Base-by-base conservation (phyloP, 2,329 filamentous ascomycete species). In the Diaporthe nobilis region DNA sequence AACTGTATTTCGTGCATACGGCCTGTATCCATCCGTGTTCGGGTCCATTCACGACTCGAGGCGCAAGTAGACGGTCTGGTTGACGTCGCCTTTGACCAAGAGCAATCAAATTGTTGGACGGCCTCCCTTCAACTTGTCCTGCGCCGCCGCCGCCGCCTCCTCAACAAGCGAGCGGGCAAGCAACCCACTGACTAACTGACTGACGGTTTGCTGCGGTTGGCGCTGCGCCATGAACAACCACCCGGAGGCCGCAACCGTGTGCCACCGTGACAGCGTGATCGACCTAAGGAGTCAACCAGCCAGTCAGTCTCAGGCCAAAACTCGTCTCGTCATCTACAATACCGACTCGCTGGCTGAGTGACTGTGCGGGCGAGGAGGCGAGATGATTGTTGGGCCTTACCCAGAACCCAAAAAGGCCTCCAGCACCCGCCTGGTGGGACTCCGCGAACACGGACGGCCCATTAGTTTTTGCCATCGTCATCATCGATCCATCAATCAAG, bases 201-300 rank as follows among this genome's bases (percentile, higher is more conserved):
- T 9, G 65, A 53, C 49, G 49, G 22, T 25, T 34, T 39, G 49
- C 65, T 70, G 49, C 49, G 65, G 65, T 55, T 55, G 65, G 65
- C 37, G 65, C 65, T 70, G 65, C 65, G 65, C 65, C 65, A 55
- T 70, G 25, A 37, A 42, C 20, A 39, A 68, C 31, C 47, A 68
- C 22, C n/a, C 34, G 65, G 65, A 68, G 65, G 65, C 65, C 65
- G 47, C 65, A 68, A 53, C 15, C 47, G 34, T 70, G 17, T 70
- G n/a, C 34, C 47, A 68, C 63, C 63, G 20, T 67, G 61, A 67
- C 47, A 68, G 47, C 63, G 20, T 67, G 61, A 67, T 49, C 63
- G 44, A 49, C 20, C 44, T 42, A 31, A 44, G 44, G 20, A n/a
- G 25, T 65, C 61, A 65, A 28, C 28, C 42, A 51, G 44, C 28